These are phyloP conservation scores for Suhomyces yuchorum DNA, from an alignment of 1,139 yeast genomes.

Conservation along the genomic window DNA sequence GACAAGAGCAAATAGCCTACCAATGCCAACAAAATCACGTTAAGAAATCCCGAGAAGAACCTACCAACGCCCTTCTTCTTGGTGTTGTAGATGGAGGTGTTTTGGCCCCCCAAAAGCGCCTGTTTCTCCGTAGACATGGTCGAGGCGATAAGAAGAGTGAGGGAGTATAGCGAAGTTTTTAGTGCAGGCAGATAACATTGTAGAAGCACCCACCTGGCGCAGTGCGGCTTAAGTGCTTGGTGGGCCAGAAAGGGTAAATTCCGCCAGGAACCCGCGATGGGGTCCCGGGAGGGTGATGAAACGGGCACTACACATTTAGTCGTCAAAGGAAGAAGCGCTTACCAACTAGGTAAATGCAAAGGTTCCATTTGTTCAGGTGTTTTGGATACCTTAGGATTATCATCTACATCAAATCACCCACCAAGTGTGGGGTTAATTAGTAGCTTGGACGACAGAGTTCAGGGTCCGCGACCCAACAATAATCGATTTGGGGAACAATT, in stretches of 20 bases:
- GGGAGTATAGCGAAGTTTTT: neutral
- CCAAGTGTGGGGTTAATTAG: neutral
- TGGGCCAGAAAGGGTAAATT: neutral
- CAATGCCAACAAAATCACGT: conserved; percentile 14
- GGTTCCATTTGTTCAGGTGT: too few species aligned
- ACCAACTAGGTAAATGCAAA: too few species aligned
- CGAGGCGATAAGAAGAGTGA: neutral
- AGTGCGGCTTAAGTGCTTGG: neutral
- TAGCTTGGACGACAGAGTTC: neutral
- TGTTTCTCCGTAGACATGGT: conserved; percentile 15
- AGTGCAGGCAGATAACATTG: neutral
- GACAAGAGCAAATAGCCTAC: conserved; percentile 15
- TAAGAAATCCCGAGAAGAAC: conserved; percentile 9
- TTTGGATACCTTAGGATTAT: too few species aligned
- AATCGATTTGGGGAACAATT: neutral
- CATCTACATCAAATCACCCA: too few species aligned
- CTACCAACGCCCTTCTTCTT: conserved; percentile 12
- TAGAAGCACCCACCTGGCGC: neutral
- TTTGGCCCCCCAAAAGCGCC: conserved; percentile 21
- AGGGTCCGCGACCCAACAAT: neutral
- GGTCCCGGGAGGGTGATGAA: neutral
- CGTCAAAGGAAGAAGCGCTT: too few species aligned
- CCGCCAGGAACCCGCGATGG: neutral
- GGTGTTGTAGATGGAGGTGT: conserved; percentile 13
- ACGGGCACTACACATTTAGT: too few species aligned